Evolutionary conservation across 371 early-diverging fungal species (phyloP), one percentile per base, ranked within the genome.

Genomic region (Actinomortierella wolfii): DNA sequence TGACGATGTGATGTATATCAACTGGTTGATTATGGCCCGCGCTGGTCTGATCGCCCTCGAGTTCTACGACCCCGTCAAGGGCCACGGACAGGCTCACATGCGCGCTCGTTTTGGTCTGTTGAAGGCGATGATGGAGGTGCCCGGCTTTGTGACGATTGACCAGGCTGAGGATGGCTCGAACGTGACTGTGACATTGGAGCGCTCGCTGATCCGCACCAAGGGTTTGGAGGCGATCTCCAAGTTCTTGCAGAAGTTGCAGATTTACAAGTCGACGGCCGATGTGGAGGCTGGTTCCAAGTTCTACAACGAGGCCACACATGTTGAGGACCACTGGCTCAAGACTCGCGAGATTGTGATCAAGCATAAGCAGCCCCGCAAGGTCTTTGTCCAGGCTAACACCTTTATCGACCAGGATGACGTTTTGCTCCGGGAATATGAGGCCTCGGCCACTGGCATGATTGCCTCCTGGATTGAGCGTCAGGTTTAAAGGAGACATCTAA

Each of bases 21-120:
- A 76, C 70, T 88, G 81, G 51, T 62, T 88, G 50, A 76, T 77
- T 47, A 88, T 88, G 88, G 86, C 82, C 15, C 67, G 86, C 48
- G 85, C 86, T 26, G 86, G 87, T 54, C 67, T 87, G 39, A 47
- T 71, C 34, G 81, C 79, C 18, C 73, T 85, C 24, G 82, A 85
- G 52, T 84, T 78, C 54, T 86, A 82, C 57, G 75, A 83, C 41
- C 81, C 83, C 11, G 77, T 78, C 15, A 81, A 80, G 51, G 66
- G 80, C 76, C 78, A 77, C 77, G 83, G 83, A n/a, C 86, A 86
- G 74, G 86, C 86, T 5, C 86, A 88, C 57, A 83, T 82, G 82
- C 84, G 81, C 51, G 89, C 83, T 14, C 84, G 89, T 20, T 86
- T 77, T 68, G 89, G 84, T n/a, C 79, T 88, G 40, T 61, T 85